These are phyloP conservation scores for Lactarius sp. DNA, from an alignment of 768 basidiomycete genomes.

Conservation along the genomic window DNA sequence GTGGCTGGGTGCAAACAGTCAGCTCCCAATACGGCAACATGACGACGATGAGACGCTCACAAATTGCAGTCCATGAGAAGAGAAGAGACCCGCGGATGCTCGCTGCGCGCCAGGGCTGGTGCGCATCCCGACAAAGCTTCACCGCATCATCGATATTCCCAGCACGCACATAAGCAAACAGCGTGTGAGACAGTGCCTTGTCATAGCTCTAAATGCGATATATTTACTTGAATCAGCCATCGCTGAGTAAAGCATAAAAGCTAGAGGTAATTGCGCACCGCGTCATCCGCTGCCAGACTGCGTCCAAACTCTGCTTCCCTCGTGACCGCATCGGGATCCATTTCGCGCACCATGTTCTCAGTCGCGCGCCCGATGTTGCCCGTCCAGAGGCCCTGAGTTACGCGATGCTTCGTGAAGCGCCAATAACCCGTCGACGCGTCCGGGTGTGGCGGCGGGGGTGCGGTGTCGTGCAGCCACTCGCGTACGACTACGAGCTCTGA, in stretches of 20 bases:
- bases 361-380: too few species aligned
- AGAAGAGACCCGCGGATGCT: conserved; percentile 78
- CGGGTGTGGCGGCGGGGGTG: too few species aligned
- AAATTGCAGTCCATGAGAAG: conserved; percentile 70
- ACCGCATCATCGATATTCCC: conserved; percentile 84
- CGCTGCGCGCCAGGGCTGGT: conserved; percentile 91
- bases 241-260: not conserved
- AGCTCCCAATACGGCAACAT: not conserved
- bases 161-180: conserved; percentile 79
- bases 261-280: conserved; percentile 42
- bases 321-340: too few species aligned
- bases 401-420: too few species aligned
- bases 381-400: too few species aligned
- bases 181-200: conserved; percentile 64
- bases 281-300: too few species aligned
- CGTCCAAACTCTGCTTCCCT: too few species aligned
- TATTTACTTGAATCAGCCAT: too few species aligned
- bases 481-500: too few species aligned
- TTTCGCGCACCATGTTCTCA: too few species aligned
- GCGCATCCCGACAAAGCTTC: conserved; percentile 71
- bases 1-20: conserved; percentile 34
- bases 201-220: conserved; percentile 62
- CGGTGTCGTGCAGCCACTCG: too few species aligned
- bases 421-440: too few species aligned
- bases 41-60: conserved; percentile 37